Conservation (phyloP, 352 stramenopile species). For the Pythium pectinolyticum region DNA sequence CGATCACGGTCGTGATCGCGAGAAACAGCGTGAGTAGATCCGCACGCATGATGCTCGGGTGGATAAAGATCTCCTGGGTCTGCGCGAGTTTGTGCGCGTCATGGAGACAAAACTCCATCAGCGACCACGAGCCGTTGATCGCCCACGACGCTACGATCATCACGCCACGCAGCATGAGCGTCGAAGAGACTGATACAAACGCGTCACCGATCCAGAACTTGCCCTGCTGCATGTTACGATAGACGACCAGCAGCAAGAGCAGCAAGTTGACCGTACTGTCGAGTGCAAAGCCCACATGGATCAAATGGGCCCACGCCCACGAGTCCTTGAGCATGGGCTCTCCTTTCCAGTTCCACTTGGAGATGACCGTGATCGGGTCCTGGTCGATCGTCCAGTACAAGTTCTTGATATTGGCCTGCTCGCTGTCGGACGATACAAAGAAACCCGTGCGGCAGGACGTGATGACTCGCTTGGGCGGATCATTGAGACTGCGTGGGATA, state of each 20-base stretch:
- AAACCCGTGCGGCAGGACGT: conserved; percentile 13
- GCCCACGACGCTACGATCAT: conserved; percentile 40
- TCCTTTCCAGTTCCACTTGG: conserved; percentile 2
- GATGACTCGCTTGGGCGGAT: not conserved
- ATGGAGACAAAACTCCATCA: conserved; percentile 38
- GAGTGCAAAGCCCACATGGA: conserved; percentile 41
- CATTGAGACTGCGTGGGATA: not conserved
- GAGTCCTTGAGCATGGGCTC: conserved; percentile 28
- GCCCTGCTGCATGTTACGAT: conserved; percentile 3
- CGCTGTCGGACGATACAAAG: conserved; percentile 10
- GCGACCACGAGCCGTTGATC: conserved; percentile 45
- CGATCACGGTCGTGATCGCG: conserved; percentile 10
- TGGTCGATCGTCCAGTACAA: not conserved
- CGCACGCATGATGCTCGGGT: not conserved
- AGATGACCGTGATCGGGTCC: not conserved
- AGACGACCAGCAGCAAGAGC: conserved; percentile 31
- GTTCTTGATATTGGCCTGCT: conserved; percentile 27
- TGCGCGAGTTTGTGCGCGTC: conserved; percentile 5
- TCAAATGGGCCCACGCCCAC: conserved; percentile 49
- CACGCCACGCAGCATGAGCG: conserved; percentile 34
- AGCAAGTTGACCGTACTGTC: not conserved
- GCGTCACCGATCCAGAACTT: conserved; percentile 22
- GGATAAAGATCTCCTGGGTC: not conserved
- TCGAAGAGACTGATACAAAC: conserved; percentile 28
- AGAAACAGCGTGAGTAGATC: conserved; percentile 45